Conservation (phyloP, 1,284 basidiomycete species). For the Rhodofomes roseus region DNA sequence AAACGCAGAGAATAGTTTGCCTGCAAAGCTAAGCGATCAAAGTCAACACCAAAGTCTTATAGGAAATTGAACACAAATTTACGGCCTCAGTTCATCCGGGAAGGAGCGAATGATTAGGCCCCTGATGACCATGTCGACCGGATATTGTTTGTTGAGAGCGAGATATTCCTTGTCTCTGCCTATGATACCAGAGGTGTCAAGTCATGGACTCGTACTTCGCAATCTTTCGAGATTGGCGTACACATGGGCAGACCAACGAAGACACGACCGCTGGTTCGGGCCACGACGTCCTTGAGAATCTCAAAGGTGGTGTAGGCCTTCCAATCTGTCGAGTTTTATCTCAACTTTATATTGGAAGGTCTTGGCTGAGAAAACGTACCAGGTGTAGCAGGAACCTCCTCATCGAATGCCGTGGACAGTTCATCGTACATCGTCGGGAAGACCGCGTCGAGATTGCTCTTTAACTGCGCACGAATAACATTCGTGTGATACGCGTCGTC, state of each 20-base stretch:
- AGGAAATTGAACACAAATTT: not conserved
- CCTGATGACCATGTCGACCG: constrained; percentile 27
- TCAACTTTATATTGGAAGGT: not conserved
- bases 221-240: constrained; percentile 19
- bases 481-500: constrained; percentile 24
- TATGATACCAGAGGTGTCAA: constrained; percentile 12
- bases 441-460: constrained; percentile 10
- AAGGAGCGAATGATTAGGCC: constrained; percentile 28
- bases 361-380: constrained; percentile 12
- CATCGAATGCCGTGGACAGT: constrained; percentile 10
- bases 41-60: not conserved
- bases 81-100: constrained; percentile 32
- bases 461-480: constrained; percentile 22
- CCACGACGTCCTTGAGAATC: constrained; percentile 29
- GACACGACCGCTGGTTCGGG: constrained; percentile 37
- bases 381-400: not conserved
- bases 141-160: constrained; percentile 31
- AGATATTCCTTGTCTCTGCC: constrained; percentile 36
- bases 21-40: constrained; percentile 6
- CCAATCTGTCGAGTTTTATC: not conserved
- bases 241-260: constrained; percentile 43
- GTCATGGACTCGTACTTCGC: not conserved
- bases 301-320: not conserved
- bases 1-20: constrained; percentile 4
- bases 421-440: constrained; percentile 18